A percentile compares a stretch with the other conserved stretches of the same genome.
These are phyloP conservation scores for Pseudomassariella vexata DNA, from an alignment of 2,329 filamentous ascomycete species.

Conservation along the genomic window DNA sequence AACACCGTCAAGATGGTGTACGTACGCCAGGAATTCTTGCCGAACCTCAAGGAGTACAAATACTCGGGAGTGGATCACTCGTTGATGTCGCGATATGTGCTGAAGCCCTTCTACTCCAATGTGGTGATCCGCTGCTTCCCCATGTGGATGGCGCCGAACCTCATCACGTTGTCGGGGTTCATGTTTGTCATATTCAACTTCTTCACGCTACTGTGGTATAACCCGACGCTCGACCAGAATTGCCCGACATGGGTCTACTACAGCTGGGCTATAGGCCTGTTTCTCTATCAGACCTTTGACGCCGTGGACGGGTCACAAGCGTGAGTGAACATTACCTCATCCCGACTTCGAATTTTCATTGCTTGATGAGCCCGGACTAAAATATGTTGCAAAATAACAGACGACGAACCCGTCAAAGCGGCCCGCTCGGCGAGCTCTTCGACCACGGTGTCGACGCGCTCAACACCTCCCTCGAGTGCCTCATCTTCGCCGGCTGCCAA, in stretches of 20 bases:
- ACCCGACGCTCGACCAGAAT: slow-evolving; percentile 86
- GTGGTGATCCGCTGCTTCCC: slow-evolving; percentile 93
- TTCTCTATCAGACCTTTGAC: slow-evolving; percentile 97
- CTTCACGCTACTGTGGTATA: slow-evolving; percentile 91
- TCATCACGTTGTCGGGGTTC: slow-evolving; percentile 89
- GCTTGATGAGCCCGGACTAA: too few species aligned
- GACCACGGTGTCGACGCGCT: slow-evolving; percentile 96
- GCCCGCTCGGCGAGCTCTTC: slow-evolving; percentile 91
- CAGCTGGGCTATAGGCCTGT: slow-evolving; percentile 82
- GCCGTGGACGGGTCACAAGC: slow-evolving; percentile 93
- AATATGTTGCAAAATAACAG: slow-evolving; percentile 41
- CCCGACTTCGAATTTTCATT: slow-evolving; percentile 8
- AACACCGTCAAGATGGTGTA: slow-evolving; percentile 70
- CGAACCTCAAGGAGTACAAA: slow-evolving; percentile 88
- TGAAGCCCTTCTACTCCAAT: slow-evolving; percentile 97
- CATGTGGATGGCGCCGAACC: slow-evolving; percentile 84
- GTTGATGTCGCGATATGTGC: slow-evolving; percentile 80
- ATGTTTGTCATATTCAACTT: slow-evolving; percentile 85
- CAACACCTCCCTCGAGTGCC: slow-evolving; percentile 89
- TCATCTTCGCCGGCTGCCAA: slow-evolving; percentile 87
- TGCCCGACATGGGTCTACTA: slow-evolving; percentile 95
- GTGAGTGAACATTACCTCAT: slow-evolving; percentile 46
- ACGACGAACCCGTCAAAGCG: slow-evolving; percentile 83
- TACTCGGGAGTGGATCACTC: slow-evolving; percentile 91
- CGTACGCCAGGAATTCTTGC: slow-evolving; percentile 85